A percentile compares a stretch with the other conserved stretches of the same genome.
phyloP scores from a whole-genome alignment of 208 protist genomes.

The Wallacemonas sp. region DNA sequence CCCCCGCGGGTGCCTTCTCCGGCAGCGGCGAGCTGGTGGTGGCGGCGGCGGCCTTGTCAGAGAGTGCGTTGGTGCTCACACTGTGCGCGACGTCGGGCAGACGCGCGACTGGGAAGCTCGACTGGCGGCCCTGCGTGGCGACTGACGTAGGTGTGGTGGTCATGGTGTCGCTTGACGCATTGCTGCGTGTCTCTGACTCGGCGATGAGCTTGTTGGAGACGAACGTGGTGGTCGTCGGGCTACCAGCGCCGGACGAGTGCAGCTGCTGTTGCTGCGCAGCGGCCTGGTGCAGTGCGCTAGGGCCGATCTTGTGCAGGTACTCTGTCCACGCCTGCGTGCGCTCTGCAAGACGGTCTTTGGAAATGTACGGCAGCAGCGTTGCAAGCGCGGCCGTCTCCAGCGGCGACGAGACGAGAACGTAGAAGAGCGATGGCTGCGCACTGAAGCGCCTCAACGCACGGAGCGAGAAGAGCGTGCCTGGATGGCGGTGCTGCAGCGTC shows the following conservation, averaged over 20 bases:
- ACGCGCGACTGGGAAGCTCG: not conserved
- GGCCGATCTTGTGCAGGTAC: slow-evolving; percentile 14
- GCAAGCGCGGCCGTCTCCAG: slow-evolving; percentile 59
- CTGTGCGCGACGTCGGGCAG: not conserved
- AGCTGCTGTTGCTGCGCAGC: not conserved
- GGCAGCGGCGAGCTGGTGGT: not conserved
- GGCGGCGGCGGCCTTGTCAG: not conserved
- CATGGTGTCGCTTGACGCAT: slow-evolving; percentile 7
- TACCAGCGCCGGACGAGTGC: not conserved
- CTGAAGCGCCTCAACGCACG: slow-evolving; percentile 48
- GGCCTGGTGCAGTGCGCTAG: not conserved
- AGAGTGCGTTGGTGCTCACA: not conserved
- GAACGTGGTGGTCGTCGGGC: slow-evolving; percentile 2
- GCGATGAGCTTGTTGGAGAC: slow-evolving; percentile 3
- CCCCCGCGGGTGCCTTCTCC: not conserved
- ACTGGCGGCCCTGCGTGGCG: not conserved
- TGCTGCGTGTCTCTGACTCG: slow-evolving; percentile 7
- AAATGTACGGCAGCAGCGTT: slow-evolving; percentile 45
- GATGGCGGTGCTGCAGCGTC: slow-evolving; percentile 23
- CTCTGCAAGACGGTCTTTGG: slow-evolving; percentile 28
- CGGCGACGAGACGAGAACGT: slow-evolving; percentile 60
- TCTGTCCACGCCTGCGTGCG: slow-evolving; percentile 28
- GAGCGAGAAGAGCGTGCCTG: slow-evolving; percentile 56
- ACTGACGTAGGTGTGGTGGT: not conserved
- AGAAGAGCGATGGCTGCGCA: slow-evolving; percentile 41